Percentiles rank a stretch among this genome's conserved stretches.
Evolutionary conservation across 305 asterid genomes (phyloP).

Genomic region (Nicotiana rustica): DNA sequence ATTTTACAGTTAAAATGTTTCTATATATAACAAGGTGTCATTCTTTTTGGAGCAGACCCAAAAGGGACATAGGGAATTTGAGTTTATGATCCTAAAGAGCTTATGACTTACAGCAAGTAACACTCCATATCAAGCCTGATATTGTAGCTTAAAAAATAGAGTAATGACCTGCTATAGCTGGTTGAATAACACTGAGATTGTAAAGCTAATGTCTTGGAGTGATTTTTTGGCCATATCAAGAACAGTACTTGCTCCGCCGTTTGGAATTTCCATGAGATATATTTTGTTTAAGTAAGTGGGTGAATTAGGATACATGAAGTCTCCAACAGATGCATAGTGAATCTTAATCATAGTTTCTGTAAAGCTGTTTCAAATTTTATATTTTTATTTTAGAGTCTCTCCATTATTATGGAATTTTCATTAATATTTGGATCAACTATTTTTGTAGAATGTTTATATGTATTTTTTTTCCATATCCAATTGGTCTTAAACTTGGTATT

Average conservation of each 20-base stretch:
- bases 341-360: not conserved
- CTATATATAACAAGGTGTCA: too few species aligned
- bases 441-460: not conserved
- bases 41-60: too few species aligned
- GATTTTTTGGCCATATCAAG: not conserved
- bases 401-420: not conserved
- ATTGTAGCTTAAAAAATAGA: not conserved
- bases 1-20: too few species aligned
- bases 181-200: not conserved
- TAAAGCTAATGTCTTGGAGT: not conserved
- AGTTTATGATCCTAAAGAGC: not conserved
- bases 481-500: not conserved
- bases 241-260: not conserved
- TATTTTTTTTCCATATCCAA: not conserved
- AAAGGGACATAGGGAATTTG: too few species aligned
- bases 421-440: constrained; percentile 8
- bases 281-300: not conserved
- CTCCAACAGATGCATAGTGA: not conserved
- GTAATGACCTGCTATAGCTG: not conserved
- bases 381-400: not conserved
- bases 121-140: not conserved
- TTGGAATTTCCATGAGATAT: not conserved
- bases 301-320: not conserved
- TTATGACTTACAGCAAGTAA: not conserved
- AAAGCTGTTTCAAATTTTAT: not conserved